Conservation (phyloP, 371 early-diverging fungal genomes). For the Mortierella sp. region DNA sequence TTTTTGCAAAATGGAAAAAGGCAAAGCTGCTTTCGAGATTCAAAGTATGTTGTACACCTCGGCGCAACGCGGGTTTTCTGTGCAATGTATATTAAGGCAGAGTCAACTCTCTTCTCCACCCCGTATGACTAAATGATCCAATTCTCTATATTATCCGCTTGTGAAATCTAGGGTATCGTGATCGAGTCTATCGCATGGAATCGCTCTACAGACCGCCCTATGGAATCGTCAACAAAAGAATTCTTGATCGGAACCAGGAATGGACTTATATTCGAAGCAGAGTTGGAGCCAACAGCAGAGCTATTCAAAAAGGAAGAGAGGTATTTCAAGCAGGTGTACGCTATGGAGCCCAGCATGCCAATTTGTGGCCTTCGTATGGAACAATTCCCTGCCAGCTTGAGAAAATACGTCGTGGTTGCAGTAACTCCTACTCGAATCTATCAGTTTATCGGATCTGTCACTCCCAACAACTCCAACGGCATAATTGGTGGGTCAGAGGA, state of each 20-base stretch:
- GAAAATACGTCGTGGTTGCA: conserved; percentile 82
- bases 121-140: too few relatives aligned
- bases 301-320: conserved; percentile 86
- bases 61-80: too few relatives aligned
- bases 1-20: conserved; percentile 82
- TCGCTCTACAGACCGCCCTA: conserved; percentile 62
- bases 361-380: conserved; percentile 86
- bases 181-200: conserved; percentile 94
- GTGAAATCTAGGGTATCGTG: conserved; percentile 69
- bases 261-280: conserved; percentile 89
- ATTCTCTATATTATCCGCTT: neutral
- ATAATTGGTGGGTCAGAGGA: conserved; percentile 53
- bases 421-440: conserved; percentile 87
- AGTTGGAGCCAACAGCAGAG: conserved; percentile 85
- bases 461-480: conserved; percentile 38
- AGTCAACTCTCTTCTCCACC: too few relatives aligned
- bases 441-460: conserved; percentile 84
- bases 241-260: conserved; percentile 87
- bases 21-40: conserved; percentile 76
- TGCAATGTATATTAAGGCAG: too few relatives aligned
- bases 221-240: conserved; percentile 76
- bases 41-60: conserved; percentile 59
- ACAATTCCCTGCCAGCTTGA: conserved; percentile 76
- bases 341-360: conserved; percentile 74
- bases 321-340: conserved; percentile 78